phyloP scores from a whole-genome alignment of 192 early-diverging fungal species.

The Backusella australiensis region DNA sequence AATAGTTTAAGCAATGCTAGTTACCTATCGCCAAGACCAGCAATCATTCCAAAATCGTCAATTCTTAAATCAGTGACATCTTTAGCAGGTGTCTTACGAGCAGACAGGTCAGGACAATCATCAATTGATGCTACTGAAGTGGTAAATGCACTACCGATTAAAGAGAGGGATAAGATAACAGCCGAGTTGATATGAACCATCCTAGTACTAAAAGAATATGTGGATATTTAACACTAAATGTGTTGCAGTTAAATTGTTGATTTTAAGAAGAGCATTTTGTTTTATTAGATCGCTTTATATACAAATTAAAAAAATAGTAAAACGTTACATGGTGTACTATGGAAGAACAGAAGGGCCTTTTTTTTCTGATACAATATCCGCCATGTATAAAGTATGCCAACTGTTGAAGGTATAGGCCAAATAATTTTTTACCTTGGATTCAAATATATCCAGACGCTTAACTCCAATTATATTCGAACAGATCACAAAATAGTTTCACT shows the following conservation, averaged over 20 bases:
- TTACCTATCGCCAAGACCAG: conserved; percentile 53
- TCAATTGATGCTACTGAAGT: not conserved
- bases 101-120: conserved; percentile 43
- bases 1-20: not conserved
- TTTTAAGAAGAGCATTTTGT: not conserved
- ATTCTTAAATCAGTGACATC: conserved; percentile 46
- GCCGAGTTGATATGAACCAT: not conserved
- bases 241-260: not conserved
- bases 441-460: not conserved
- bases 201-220: not conserved
- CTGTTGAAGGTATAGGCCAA: not conserved
- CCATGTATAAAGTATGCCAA: not conserved
- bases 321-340: not conserved
- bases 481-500: not conserved
- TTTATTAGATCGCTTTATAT: not conserved
- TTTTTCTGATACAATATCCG: not conserved
- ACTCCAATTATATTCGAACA: not conserved
- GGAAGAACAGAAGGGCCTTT: not conserved
- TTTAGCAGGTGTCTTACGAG: conserved; percentile 26
- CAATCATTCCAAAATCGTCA: conserved; percentile 53
- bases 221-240: not conserved
- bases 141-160: not conserved
- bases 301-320: not conserved
- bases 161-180: not conserved
- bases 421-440: not conserved